Base-by-base conservation (phyloP, 495 filamentous ascomycete species). In the Penicillium odoratum region DNA sequence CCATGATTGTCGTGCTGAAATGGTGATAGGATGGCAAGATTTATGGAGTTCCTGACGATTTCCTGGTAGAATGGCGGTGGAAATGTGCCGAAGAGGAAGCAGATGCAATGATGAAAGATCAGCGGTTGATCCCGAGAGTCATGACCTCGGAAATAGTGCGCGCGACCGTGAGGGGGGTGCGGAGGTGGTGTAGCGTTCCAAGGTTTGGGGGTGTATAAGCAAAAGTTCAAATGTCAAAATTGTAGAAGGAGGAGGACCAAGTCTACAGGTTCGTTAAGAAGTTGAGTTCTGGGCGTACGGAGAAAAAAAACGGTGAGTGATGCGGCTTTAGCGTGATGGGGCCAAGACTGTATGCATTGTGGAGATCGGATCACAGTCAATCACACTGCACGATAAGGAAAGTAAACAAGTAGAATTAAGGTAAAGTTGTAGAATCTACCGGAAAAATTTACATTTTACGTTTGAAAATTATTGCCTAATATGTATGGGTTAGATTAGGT, bases 61-160 rank as follows among this genome's bases (percentile, higher is more conserved):
- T 1, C 21, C 21, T 21, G 9, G n/a, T 57, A 46, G 50, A 48
- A 53, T 43, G 51, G 54, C 63, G 58, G 55, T 48, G 53, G 49
- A 55, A 40, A 55, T 46, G 44, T 38, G 33, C 30, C 43, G 47
- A 52, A 40, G 51, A 48, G 33, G 11, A 28, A 25, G 5, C 38
- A 38, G 18, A 51, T 53, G 61, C 60, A 52, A 47, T 28, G 56
- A 51, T 54, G 58, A 38, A 58, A 57, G 62, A 67, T 69, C 64
- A 63, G 60, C 63, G 61, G 66, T 54, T 65, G 62, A 65, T 62
- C 63, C 59, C 62, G 65, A 57, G 61, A 54, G 34, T 53, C 53
- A 60, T 57, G 47, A 49, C 58, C 63, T 48, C 57, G 61, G 53
- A 60, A 59, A 58, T 65, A 44, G 28, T 36, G 51, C 51, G 49